Base-by-base conservation (phyloP, 352 stramenopile species). In the Blastocystis sp. region DNA sequence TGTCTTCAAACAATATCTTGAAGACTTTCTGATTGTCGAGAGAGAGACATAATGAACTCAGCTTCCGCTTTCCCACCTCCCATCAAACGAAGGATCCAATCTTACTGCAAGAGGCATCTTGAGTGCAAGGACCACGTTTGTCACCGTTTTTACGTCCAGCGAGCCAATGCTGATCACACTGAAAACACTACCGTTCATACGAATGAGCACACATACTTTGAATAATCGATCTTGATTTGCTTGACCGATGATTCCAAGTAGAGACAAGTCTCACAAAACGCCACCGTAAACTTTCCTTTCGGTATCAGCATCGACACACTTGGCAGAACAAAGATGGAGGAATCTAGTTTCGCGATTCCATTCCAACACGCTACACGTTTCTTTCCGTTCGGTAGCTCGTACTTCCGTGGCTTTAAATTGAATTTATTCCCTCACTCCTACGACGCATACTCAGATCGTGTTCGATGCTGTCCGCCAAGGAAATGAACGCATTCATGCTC, bases 211-310 rank as follows among this genome's bases (percentile, higher is more conserved):
- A 51, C 6, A 21, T 27, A 81, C 69, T 81, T 81, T 38, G 32
- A 65, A 32, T 81, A 81, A 44, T 81, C 69, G 48, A 81, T 65
- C 6, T 51, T 48, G n/a, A 81, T 38, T 14, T 81, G 69, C 24
- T 40, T 61, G 36, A 44, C 61, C 7, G 51, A 29, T 27, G 69
- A 81, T 36, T 81, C 69, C 48, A 81, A 32, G 27, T 81, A 81
- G 16, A 81, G 63, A 14, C 69, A 81, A n/a, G 44, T 46, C 18
- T 81, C 69, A 64, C 69, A 81, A 46, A 81, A 81, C 21, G 69
- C 69, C 2, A 81, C 40, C 21, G 27, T n/a, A 64, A 49, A 81
- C 36, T 48, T 61, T 21, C 69, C 69, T 61, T 81, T 81, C 9
- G 69, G 69, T 9, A 81, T 16, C 46, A 81, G 29, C 27, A 29